phyloP scores from a whole-genome alignment of 2,329 filamentous ascomycete genomes.

The Thyridium curvatum region DNA sequence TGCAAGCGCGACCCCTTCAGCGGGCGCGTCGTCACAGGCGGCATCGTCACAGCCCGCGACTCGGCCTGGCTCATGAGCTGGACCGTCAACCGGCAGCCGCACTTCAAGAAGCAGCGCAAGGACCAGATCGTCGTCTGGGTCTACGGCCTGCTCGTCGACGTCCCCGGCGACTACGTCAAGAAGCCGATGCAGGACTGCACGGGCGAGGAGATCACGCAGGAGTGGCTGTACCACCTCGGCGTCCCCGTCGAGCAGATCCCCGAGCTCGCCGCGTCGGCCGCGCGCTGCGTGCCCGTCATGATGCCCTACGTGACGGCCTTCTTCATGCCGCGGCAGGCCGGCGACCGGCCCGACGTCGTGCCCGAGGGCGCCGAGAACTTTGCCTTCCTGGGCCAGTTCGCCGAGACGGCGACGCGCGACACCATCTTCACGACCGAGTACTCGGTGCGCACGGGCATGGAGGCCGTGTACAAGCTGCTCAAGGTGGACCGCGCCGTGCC shows the following conservation, averaged over 20 bases:
- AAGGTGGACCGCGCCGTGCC: conserved; percentile 18
- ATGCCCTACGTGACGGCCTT: conserved; percentile 31
- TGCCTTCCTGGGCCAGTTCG: conserved; percentile 32
- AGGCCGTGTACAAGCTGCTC: conserved; percentile 22
- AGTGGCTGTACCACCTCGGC: conserved; percentile 28
- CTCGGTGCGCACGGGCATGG: conserved; percentile 24
- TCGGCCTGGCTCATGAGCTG: conserved; percentile 32
- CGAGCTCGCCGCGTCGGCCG: conserved; percentile 13
- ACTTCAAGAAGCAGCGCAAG: conserved; percentile 28
- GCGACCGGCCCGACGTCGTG: conserved; percentile 30
- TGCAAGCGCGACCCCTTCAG: conserved; percentile 20
- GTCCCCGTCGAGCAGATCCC: conserved; percentile 19
- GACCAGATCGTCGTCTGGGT: conserved; percentile 30
- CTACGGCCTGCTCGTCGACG: conserved; percentile 29
- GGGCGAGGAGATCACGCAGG: conserved; percentile 29
- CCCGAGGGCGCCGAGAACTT: conserved; percentile 27
- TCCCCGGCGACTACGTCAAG: conserved; percentile 25
- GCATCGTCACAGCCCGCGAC: conserved; percentile 28
- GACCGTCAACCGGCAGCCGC: conserved; percentile 31
- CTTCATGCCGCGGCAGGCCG: conserved; percentile 23
- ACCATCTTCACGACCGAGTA: conserved; percentile 31
- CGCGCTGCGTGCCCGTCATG: conserved; percentile 27
- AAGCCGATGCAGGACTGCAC: conserved; percentile 33
- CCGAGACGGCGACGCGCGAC: conserved; percentile 28
- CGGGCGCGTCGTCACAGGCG: conserved; percentile 22